A percentile compares a stretch with the other conserved stretches of the same genome.
Conservation (phyloP, 345 rosid genomes). For the Zanthoxylum bungeanum region DNA sequence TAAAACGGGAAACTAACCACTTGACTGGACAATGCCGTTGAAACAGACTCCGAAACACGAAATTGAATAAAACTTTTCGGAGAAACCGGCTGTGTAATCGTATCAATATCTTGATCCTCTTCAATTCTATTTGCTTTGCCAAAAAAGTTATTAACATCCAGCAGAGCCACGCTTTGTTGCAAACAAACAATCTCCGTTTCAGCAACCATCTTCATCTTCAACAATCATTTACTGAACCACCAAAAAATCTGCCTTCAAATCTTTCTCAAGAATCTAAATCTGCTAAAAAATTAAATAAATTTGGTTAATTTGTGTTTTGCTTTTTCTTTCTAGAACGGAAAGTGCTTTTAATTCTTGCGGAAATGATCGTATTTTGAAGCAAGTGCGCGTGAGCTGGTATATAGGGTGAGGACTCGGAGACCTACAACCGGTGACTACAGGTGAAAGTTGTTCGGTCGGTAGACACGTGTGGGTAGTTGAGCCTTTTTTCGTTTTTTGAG, state of each 20-base stretch:
- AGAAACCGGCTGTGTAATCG: conserved; percentile 31
- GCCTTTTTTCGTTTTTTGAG: no score
- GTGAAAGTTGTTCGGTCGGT: not conserved
- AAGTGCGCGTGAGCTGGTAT: conserved; percentile 2
- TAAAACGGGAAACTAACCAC: conserved; percentile 33
- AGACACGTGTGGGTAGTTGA: conserved; percentile 39
- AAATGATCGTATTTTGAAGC: conserved; percentile 10
- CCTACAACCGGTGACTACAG: conserved; percentile 37
- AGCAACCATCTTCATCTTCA: conserved; percentile 64
- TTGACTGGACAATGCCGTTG: conserved; percentile 36
- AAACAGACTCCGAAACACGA: conserved; percentile 39
- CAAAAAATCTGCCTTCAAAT: not conserved
- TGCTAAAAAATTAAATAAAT: not conserved
- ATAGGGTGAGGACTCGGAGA: conserved; percentile 15
- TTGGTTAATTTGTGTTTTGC: not conserved
- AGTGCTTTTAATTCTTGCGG: not conserved
- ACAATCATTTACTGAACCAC: conserved; percentile 10
- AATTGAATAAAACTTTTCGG: conserved; percentile 34
- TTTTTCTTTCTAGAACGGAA: not conserved
- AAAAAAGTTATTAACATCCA: conserved; percentile 43
- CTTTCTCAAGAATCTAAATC: not conserved
- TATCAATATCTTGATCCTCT: conserved; percentile 29
- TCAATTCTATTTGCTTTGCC: conserved; percentile 24
- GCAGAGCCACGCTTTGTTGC: conserved; percentile 48
- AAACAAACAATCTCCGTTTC: conserved; percentile 53